These are phyloP conservation scores for Ophiostoma triangulosporum DNA, from an alignment of 2,329 filamentous ascomycete species.

Conservation along the genomic window DNA sequence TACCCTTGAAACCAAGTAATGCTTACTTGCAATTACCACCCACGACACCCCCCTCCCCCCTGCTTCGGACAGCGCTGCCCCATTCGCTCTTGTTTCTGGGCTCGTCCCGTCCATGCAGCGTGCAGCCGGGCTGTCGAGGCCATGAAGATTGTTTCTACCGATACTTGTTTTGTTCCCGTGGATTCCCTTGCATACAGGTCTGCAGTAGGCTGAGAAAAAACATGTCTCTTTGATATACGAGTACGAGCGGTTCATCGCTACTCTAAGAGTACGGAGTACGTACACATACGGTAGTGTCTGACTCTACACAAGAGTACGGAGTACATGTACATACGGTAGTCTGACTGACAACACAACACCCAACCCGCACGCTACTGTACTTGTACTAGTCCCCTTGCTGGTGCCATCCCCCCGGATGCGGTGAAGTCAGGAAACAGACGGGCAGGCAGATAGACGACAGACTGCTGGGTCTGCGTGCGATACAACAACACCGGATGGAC, in stretches of 20 bases:
- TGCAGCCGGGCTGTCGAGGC: neutral
- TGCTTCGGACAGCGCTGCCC: neutral
- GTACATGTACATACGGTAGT: no score
- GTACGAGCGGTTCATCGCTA: no score
- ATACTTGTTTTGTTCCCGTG: neutral
- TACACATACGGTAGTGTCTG: no score
- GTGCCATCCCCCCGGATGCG: neutral
- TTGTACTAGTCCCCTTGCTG: neutral
- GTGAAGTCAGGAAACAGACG: no score
- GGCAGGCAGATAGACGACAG: neutral
- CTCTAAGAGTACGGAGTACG: no score
- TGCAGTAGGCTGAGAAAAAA: no score
- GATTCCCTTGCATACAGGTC: neutral
- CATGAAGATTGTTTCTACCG: no score
- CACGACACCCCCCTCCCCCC: conserved; percentile 1
- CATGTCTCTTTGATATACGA: no score
- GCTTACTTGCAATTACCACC: no score
- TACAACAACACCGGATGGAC: neutral
- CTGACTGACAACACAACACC: neutral
- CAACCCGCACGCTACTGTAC: neutral
- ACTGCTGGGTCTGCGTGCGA: neutral
- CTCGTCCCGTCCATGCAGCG: conserved; percentile 1
- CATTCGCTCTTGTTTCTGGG: neutral
- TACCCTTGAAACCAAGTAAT: no score
- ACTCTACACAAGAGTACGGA: no score